These are phyloP conservation scores for Artemisia annua DNA, from an alignment of 129 eudicot species.

Conservation along the genomic window DNA sequence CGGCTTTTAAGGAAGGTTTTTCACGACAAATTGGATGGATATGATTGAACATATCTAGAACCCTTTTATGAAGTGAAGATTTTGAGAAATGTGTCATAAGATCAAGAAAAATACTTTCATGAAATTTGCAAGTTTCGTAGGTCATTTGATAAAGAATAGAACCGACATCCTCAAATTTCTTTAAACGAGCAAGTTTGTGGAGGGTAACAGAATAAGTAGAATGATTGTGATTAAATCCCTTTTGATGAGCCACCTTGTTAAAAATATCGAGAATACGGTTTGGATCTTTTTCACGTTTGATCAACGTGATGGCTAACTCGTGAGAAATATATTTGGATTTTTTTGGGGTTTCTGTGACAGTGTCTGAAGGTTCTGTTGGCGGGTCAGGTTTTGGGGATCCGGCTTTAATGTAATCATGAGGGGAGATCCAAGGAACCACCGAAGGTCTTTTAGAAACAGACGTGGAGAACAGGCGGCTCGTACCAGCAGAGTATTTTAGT, in stretches of 20 bases:
- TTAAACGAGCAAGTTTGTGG: constrained; percentile 62
- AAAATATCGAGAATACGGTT: constrained; percentile 24
- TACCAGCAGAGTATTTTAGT: constrained; percentile 25
- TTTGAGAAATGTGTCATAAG: constrained; percentile 72
- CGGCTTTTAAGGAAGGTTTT: constrained; percentile 74
- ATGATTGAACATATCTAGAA: constrained; percentile 68
- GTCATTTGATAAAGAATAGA: constrained; percentile 70
- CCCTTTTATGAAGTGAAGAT: constrained; percentile 54
- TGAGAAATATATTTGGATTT: constrained; percentile 67
- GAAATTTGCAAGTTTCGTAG: constrained; percentile 79
- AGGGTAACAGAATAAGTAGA: constrained; percentile 74
- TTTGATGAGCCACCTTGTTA: constrained; percentile 49
- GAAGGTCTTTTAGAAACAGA: constrained; percentile 36
- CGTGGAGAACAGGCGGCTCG: constrained; percentile 38
- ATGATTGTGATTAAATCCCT: constrained; percentile 79
- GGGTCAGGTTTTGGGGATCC: constrained; percentile 37
- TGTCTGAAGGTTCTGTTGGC: constrained; percentile 33
- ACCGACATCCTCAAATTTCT: constrained; percentile 58
- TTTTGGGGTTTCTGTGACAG: constrained; percentile 29
- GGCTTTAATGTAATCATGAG: constrained; percentile 39
- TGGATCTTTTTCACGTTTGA: constrained; percentile 70
- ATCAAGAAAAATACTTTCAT: constrained; percentile 75
- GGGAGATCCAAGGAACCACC: constrained; percentile 59
- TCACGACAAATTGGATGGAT: constrained; percentile 67
- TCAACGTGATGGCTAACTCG: constrained; percentile 54